These are phyloP conservation scores for Astrephomene gubernaculifera DNA, from an alignment of 139 green algal genomes.

Conservation along the genomic window DNA sequence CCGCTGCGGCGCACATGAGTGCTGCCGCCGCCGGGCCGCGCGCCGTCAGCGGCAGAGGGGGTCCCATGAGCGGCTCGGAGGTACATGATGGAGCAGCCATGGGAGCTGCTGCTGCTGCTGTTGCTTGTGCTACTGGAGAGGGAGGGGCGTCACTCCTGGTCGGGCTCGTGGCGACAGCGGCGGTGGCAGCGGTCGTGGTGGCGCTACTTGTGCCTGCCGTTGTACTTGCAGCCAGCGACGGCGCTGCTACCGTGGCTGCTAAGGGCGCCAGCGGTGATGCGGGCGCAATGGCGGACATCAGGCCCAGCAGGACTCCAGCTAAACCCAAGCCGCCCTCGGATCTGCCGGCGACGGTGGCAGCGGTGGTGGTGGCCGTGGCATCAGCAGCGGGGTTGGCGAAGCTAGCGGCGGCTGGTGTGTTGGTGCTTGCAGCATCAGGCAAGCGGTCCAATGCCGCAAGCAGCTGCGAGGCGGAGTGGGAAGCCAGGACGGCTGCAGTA, in stretches of 20 bases:
- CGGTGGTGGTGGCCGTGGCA: background rate
- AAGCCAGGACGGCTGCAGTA: background rate
- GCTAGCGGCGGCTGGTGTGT: background rate
- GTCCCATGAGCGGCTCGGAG: background rate
- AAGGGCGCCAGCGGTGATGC: background rate
- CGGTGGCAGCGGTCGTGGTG: too few species aligned
- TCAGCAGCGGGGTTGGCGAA: background rate
- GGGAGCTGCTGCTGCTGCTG: background rate
- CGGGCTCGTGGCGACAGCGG: too few species aligned
- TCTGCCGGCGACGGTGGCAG: background rate
- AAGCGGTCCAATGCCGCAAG: background rate
- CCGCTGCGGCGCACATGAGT: conserved; percentile 6
- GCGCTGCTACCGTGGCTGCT: background rate
- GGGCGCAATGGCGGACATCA: background rate
- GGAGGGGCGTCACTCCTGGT: background rate
- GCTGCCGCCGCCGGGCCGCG: background rate
- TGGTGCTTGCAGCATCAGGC: background rate
- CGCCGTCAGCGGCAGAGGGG: background rate
- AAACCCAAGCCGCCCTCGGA: background rate
- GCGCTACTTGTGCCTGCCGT: background rate
- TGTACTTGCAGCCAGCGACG: too few species aligned
- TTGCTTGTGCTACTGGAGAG: background rate
- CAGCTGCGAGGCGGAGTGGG: background rate
- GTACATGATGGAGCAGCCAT: background rate
- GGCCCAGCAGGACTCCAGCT: background rate